Evolutionary conservation across 1,284 basidiomycete genomes (phyloP).

Genomic region (Retiboletus fuscus): DNA sequence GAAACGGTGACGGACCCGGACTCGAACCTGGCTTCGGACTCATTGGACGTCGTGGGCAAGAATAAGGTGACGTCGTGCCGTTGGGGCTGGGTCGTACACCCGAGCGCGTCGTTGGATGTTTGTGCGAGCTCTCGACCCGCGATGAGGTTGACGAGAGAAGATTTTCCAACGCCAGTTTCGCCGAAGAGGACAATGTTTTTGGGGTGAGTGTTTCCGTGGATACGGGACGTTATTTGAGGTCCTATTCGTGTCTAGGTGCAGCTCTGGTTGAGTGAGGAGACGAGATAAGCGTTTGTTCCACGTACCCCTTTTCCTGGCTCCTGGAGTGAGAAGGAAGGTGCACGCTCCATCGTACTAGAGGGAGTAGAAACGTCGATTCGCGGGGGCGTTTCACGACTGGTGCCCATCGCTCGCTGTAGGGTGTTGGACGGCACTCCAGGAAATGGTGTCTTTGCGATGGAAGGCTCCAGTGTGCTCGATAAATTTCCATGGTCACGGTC

Average conservation of each 20-base stretch:
- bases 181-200: conserved; percentile 18
- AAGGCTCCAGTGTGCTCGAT: not conserved
- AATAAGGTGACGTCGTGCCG: not conserved
- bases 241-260: not conserved
- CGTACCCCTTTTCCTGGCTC: not conserved
- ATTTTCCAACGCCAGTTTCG: conserved; percentile 24
- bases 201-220: not conserved
- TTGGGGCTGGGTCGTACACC: conserved; percentile 13
- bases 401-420: not conserved
- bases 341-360: not conserved
- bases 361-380: not conserved
- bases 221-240: not conserved
- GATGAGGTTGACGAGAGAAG: conserved; percentile 23
- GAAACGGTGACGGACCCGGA: not conserved
- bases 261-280: not conserved
- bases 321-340: not conserved
- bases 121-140: not conserved
- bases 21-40: no score
- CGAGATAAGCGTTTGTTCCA: not conserved
- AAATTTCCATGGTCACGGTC: not conserved
- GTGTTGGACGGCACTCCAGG: not conserved
- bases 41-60: no score
- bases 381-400: not conserved
- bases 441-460: not conserved
- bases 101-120: conserved; percentile 18